Evolutionary conservation across 2,329 filamentous ascomycete species (phyloP).

Genomic region (Epichloe scottii): DNA sequence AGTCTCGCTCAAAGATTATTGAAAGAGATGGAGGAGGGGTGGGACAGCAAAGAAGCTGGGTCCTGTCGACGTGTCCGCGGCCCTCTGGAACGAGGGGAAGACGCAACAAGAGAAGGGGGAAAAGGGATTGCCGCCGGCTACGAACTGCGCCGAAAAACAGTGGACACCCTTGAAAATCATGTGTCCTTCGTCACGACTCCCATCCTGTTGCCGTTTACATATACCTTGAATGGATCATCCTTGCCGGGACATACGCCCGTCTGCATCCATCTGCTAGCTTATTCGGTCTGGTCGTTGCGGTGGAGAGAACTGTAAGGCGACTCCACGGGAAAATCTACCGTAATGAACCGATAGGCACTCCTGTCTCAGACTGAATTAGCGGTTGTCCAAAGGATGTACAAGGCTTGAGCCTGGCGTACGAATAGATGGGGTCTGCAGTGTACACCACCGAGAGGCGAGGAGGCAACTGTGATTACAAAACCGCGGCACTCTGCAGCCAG

Average conservation of each 20-base stretch:
- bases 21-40: conserved; percentile 5
- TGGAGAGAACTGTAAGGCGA: not conserved
- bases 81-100: conserved; percentile 11
- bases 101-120: not conserved
- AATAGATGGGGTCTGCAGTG: too few species aligned
- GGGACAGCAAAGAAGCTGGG: conserved; percentile 1
- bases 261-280: not conserved
- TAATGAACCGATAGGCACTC: too few species aligned
- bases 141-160: not conserved
- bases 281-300: not conserved
- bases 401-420: too few species aligned
- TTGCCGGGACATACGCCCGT: not conserved
- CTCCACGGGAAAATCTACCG: too few species aligned
- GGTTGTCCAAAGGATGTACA: too few species aligned
- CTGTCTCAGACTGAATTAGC: too few species aligned
- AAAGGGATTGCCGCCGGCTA: not conserved
- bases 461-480: too few species aligned
- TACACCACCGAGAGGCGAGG: too few species aligned
- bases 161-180: not conserved
- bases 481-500: too few species aligned
- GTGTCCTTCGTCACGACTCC: not conserved
- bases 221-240: not conserved
- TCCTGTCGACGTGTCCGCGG: conserved; percentile 16
- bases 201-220: not conserved
- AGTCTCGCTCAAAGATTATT: not conserved